These are phyloP conservation scores for Alternaria postmessia DNA, from an alignment of 2,329 filamentous ascomycete genomes.

Conservation along the genomic window DNA sequence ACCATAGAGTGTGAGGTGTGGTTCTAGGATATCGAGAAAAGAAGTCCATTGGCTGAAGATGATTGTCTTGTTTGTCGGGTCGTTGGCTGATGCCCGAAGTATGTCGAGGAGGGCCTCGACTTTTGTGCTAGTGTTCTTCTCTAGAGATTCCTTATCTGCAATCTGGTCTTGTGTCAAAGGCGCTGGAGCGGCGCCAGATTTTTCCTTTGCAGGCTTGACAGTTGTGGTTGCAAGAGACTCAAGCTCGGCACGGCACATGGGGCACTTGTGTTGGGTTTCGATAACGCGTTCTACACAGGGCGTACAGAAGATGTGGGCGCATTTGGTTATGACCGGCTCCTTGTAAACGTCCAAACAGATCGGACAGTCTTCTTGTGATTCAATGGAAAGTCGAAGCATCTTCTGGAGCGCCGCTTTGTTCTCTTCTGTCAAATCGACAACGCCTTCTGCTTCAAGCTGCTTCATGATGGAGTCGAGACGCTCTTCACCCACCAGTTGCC, in stretches of 20 bases:
- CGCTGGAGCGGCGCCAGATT: slow-evolving; percentile 26
- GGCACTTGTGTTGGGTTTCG: slow-evolving; percentile 79
- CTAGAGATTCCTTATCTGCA: slow-evolving; percentile 65
- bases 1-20: slow-evolving; percentile 67
- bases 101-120: slow-evolving; percentile 81
- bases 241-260: slow-evolving; percentile 79
- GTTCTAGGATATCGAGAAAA: slow-evolving; percentile 76
- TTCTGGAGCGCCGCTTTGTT: slow-evolving; percentile 77
- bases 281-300: slow-evolving; percentile 79
- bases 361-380: slow-evolving; percentile 82
- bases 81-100: slow-evolving; percentile 71
- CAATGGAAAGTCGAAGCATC: slow-evolving; percentile 77
- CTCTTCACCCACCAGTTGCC: slow-evolving; percentile 76
- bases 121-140: slow-evolving; percentile 73
- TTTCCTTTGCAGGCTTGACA: slow-evolving; percentile 70
- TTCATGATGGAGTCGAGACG: slow-evolving; percentile 76
- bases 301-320: slow-evolving; percentile 81
- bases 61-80: slow-evolving; percentile 70
- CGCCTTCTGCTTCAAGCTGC: slow-evolving; percentile 71
- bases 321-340: slow-evolving; percentile 81
- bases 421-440: slow-evolving; percentile 74
- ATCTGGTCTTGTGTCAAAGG: slow-evolving; percentile 33
- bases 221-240: slow-evolving; percentile 58
- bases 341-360: slow-evolving; percentile 79
- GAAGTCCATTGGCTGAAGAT: slow-evolving; percentile 82